phyloP scores from a whole-genome alignment of 371 early-diverging fungal species.

The Mortierella polycephala region DNA sequence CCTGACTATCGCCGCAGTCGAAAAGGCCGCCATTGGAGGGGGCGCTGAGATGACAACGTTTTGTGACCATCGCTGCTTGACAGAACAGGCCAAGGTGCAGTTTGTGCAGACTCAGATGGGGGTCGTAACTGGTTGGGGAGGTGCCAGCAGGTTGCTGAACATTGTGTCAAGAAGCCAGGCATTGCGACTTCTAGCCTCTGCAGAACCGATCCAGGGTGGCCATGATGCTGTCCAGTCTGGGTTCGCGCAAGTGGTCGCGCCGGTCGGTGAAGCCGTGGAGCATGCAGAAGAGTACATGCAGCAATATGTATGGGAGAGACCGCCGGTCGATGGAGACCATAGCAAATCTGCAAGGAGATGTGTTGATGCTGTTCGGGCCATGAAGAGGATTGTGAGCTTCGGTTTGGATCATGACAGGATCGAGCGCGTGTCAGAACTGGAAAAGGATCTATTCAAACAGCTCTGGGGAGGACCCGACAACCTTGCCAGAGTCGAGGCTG shows the following conservation, averaged over 20 bases:
- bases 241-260: conserved; percentile 55
- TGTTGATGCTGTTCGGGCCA: conserved; percentile 33
- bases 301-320: conserved; percentile 43
- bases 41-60: conserved; percentile 77
- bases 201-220: conserved; percentile 55
- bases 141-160: conserved; percentile 63
- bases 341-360: conserved; percentile 26
- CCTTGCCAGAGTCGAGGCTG: conserved; percentile 37
- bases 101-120: conserved; percentile 78
- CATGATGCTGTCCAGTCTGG: conserved; percentile 53
- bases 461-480: conserved; percentile 51
- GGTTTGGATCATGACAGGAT: conserved; percentile 37
- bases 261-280: conserved; percentile 39
- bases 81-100: conserved; percentile 57
- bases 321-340: conserved; percentile 6
- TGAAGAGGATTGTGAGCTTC: conserved; percentile 43
- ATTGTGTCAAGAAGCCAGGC: conserved; percentile 66
- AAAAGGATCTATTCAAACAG: conserved; percentile 46
- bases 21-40: conserved; percentile 77
- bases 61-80: conserved; percentile 72
- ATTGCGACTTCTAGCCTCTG: conserved; percentile 60
- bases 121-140: conserved; percentile 73
- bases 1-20: conserved; percentile 71
- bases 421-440: conserved; percentile 42
- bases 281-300: conserved; percentile 46